Percentiles rank a stretch among this genome's conserved stretches.
These are phyloP conservation scores for Gynochthodes officinalis DNA, from an alignment of 257 asterid species.

Conservation along the genomic window DNA sequence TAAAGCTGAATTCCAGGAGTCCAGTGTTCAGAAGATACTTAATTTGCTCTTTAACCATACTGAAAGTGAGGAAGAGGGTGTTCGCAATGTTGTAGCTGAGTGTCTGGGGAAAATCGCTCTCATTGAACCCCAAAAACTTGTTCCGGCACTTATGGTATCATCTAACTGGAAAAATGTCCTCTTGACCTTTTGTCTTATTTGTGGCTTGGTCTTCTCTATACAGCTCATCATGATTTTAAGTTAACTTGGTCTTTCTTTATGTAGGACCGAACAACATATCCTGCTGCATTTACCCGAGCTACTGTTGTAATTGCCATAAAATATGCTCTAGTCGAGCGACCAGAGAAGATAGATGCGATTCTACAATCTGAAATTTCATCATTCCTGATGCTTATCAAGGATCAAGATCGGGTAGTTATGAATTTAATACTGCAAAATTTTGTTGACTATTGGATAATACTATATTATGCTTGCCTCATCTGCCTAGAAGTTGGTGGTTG, in stretches of 20 bases:
- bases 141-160: conserved; percentile 90
- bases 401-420: conserved; percentile 74
- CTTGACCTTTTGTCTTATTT: background rate
- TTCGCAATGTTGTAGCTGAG: conserved; percentile 99
- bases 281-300: conserved; percentile 95
- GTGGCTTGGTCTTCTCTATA: background rate
- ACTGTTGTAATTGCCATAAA: conserved; percentile 93
- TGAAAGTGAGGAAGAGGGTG: conserved; percentile 99
- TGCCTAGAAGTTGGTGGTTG: background rate
- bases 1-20: conserved; percentile 92
- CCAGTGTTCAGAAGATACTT: conserved; percentile 90
- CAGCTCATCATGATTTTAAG: conserved; percentile 2
- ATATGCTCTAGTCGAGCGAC: conserved; percentile 93
- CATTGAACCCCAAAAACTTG: conserved; percentile 92
- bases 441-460: background rate
- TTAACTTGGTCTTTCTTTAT: conserved; percentile 23
- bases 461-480: background rate
- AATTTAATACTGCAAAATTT: conserved; percentile 3
- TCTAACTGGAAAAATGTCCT: conserved; percentile 9
- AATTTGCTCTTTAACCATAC: conserved; percentile 90
- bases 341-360: conserved; percentile 89
- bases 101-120: conserved; percentile 98
- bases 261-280: conserved; percentile 78
- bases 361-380: conserved; percentile 79
- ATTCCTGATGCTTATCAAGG: conserved; percentile 93